phyloP scores from a whole-genome alignment of 2,329 filamentous ascomycete species.

The Colletotrichum gigasporum region DNA sequence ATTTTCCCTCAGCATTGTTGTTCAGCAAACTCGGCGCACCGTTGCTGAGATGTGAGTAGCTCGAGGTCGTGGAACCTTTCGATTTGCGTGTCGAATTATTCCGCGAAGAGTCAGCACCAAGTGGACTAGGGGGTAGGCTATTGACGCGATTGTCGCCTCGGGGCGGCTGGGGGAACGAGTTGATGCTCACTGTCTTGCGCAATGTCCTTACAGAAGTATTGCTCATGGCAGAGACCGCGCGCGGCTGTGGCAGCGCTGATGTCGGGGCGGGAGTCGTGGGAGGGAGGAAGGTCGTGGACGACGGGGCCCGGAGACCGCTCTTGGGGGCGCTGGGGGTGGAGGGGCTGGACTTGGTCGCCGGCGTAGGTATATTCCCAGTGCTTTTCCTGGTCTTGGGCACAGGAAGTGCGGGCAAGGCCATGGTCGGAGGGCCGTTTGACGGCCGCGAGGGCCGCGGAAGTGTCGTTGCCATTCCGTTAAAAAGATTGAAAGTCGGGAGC shows the following conservation, averaged over 20 bases:
- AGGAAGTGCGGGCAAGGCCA: conserved; percentile 78
- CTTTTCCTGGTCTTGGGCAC: conserved; percentile 77
- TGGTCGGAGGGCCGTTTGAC: conserved; percentile 75
- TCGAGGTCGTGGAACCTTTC: conserved; percentile 65
- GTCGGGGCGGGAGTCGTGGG: conserved; percentile 60
- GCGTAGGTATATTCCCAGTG: conserved; percentile 57
- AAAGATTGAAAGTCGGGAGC: conserved; percentile 16
- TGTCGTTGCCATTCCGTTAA: conserved; percentile 63
- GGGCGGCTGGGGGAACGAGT: conserved; percentile 91
- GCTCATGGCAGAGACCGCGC: conserved; percentile 64
- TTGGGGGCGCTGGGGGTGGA: conserved; percentile 63
- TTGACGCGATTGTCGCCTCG: conserved; percentile 67
- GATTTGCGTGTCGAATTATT: conserved; percentile 56
- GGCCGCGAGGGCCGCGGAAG: conserved; percentile 74
- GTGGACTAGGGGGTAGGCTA: conserved; percentile 71
- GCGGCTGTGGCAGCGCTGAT: conserved; percentile 65
- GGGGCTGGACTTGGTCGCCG: conserved; percentile 53
- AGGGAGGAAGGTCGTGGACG: conserved; percentile 60
- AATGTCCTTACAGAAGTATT: conserved; percentile 71
- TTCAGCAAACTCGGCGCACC: conserved; percentile 80
- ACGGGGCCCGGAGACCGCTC: conserved; percentile 66
- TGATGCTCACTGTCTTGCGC: conserved; percentile 91
- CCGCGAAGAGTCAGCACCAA: conserved; percentile 61
- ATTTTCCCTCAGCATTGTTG: conserved; percentile 80
- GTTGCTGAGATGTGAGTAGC: conserved; percentile 49